A percentile compares a stretch with the other conserved stretches of the same genome.
Conservation (phyloP, 2,329 filamentous ascomycete genomes). For the Xylaria sp. region DNA sequence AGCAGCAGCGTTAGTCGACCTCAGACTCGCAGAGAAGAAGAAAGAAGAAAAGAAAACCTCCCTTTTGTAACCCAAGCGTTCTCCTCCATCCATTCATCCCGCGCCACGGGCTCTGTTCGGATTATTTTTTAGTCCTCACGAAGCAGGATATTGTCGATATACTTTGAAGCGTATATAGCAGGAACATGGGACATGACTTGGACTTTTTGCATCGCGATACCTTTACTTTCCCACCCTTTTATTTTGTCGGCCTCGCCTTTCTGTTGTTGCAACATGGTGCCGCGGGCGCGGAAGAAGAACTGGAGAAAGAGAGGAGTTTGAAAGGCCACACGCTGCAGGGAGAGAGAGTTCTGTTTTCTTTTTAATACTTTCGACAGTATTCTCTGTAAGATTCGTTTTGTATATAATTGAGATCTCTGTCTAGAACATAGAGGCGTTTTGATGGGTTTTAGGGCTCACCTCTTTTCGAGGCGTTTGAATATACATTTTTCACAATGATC, state of each 20-base stretch:
- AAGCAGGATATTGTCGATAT: constrained; percentile 20
- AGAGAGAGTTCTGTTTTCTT: neutral
- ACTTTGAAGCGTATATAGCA: constrained; percentile 13
- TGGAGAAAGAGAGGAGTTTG: neutral
- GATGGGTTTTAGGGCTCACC: constrained; percentile 14
- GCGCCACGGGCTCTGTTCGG: constrained; percentile 1
- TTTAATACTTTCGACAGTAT: neutral
- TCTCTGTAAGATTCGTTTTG: constrained; percentile 17
- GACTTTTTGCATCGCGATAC: neutral
- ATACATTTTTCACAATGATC: constrained; percentile 4
- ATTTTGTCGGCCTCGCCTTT: constrained; percentile 3
- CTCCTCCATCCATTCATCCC: neutral
- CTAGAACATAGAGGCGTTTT: constrained; percentile 36
- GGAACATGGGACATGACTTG: constrained; percentile 15
- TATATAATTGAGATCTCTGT: constrained; percentile 33
- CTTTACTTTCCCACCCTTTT: neutral
- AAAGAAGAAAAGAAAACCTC: neutral
- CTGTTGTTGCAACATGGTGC: neutral
- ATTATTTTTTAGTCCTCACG: constrained; percentile 13
- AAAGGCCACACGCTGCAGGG: neutral
- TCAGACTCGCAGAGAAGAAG: constrained; percentile 4
- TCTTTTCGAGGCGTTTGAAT: constrained; percentile 23
- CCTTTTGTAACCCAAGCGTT: constrained; percentile 17
- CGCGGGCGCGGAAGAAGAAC: constrained; percentile 19
- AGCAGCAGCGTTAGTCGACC: neutral